Evolutionary conservation across 441 rosid species (phyloP).

Genomic region (Gossypium aridum): DNA sequence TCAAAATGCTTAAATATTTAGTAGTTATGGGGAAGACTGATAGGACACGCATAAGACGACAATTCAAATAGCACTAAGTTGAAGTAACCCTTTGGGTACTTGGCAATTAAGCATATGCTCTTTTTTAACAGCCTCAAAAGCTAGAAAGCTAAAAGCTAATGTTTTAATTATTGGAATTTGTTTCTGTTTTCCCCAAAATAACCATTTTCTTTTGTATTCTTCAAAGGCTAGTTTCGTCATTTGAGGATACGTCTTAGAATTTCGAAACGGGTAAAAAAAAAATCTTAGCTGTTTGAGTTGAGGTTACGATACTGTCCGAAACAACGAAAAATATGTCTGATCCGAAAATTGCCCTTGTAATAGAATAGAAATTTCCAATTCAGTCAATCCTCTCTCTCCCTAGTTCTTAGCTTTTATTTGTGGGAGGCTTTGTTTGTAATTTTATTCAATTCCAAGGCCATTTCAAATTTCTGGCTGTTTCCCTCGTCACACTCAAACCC

Average conservation of each 20-base stretch:
- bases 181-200: neutral
- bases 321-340: neutral
- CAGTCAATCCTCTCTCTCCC: neutral
- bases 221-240: slow-evolving; percentile 10
- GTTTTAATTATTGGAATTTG: neutral
- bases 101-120: slow-evolving; percentile 3
- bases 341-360: neutral
- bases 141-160: neutral
- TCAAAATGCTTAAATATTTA: too few species aligned
- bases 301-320: neutral
- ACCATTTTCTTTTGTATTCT: neutral
- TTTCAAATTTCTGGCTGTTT: neutral
- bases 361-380: neutral
- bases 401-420: neutral
- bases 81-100: neutral
- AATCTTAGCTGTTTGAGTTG: neutral
- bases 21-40: neutral
- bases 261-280: neutral
- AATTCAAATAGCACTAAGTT: neutral
- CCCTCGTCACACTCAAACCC: slow-evolving; percentile 2
- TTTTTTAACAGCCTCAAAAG: neutral
- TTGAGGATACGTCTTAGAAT: neutral
- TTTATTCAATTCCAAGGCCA: neutral
- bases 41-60: neutral
- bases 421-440: slow-evolving; percentile 2